A percentile compares a stretch with the other conserved stretches of the same genome.
Conservation (phyloP, 2,329 filamentous ascomycete genomes). For the Phoma herbarum region DNA sequence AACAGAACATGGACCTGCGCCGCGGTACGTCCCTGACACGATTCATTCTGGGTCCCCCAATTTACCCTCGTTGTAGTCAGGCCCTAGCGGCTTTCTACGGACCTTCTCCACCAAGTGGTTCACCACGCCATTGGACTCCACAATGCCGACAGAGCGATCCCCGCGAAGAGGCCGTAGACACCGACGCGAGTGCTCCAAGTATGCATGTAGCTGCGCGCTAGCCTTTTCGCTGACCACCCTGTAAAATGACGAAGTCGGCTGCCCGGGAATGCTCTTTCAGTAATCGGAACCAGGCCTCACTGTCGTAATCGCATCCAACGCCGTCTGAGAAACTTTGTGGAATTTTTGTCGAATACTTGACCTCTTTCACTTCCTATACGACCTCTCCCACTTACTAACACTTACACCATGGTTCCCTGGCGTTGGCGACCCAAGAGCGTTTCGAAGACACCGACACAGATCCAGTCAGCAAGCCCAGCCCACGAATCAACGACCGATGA, state of each 20-base stretch:
- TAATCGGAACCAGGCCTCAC: slow-evolving; percentile 1
- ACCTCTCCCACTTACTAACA: neutral
- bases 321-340: neutral
- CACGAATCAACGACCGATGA: neutral
- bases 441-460: slow-evolving; percentile 5
- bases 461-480: slow-evolving; percentile 1
- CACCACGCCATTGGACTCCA: slow-evolving; percentile 35
- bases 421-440: slow-evolving; percentile 31
- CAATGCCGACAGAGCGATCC: slow-evolving; percentile 31
- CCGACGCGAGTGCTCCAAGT: slow-evolving; percentile 5
- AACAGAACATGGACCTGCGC: slow-evolving; percentile 9
- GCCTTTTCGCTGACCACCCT: slow-evolving; percentile 3
- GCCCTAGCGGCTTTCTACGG: slow-evolving; percentile 3
- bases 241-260: slow-evolving; percentile 16
- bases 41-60: slow-evolving; percentile 7
- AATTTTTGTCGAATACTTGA: neutral
- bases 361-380: neutral
- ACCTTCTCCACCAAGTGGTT: slow-evolving; percentile 14
- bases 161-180: slow-evolving; percentile 24
- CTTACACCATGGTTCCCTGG: slow-evolving; percentile 19
- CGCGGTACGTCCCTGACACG: slow-evolving; percentile 17
- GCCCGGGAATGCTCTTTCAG: slow-evolving; percentile 9
- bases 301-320: slow-evolving; percentile 4
- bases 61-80: slow-evolving; percentile 13
- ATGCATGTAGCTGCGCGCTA: slow-evolving; percentile 13